Conservation (phyloP, 2,329 filamentous ascomycete species). For the Drechslerella dactyloides region DNA sequence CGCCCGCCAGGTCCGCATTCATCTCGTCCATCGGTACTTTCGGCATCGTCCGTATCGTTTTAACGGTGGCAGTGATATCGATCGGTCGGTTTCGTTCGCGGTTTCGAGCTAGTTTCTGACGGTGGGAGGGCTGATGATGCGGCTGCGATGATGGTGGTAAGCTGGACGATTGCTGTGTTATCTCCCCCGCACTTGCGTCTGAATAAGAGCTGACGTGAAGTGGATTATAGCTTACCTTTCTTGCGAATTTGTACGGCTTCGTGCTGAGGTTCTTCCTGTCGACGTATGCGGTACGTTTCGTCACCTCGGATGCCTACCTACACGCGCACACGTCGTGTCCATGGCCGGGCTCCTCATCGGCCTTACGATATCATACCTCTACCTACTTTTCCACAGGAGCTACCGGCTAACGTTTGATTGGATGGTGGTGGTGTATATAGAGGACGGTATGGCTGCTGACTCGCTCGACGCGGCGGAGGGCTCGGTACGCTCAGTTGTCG, state of each 20-base stretch:
- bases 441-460: slow-evolving; percentile 20
- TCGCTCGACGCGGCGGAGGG: slow-evolving; percentile 21
- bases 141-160: slow-evolving; percentile 39
- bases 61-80: background rate
- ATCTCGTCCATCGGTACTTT: background rate
- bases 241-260: slow-evolving; percentile 27
- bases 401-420: background rate
- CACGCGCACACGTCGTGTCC: too few relatives aligned
- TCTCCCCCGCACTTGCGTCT: background rate
- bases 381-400: too few relatives aligned
- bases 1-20: background rate
- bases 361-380: too few relatives aligned
- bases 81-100: too few relatives aligned
- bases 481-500: slow-evolving; percentile 59
- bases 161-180: background rate
- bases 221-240: slow-evolving; percentile 12
- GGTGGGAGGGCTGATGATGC: slow-evolving; percentile 12
- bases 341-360: too few relatives aligned
- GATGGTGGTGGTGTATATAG: slow-evolving; percentile 14
- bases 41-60: background rate
- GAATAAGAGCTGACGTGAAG: slow-evolving; percentile 7
- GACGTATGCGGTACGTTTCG: slow-evolving; percentile 19
- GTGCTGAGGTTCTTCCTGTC: slow-evolving; percentile 26
- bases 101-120: background rate
- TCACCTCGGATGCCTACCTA: too few relatives aligned